These are phyloP conservation scores for Ganoderma leucocontextum DNA, from an alignment of 1,284 basidiomycete genomes.

Conservation along the genomic window DNA sequence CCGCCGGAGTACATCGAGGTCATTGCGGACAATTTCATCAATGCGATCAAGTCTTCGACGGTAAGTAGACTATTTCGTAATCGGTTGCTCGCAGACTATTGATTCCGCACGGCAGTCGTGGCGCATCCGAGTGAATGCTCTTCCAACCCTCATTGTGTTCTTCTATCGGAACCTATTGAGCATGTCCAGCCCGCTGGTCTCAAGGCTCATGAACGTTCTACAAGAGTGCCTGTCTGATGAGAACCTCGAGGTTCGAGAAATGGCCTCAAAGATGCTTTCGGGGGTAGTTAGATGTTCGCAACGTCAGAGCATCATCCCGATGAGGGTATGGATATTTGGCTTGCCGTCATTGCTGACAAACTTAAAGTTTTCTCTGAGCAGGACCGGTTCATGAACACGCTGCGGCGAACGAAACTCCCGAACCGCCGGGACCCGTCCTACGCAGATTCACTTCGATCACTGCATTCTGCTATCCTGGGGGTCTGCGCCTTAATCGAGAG, in stretches of 20 bases:
- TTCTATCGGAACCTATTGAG: slow-evolving; percentile 88
- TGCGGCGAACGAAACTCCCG: slow-evolving; percentile 74
- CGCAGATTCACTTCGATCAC: slow-evolving; percentile 73
- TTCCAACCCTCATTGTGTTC: slow-evolving; percentile 82
- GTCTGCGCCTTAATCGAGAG: slow-evolving; percentile 86
- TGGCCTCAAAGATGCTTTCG: slow-evolving; percentile 90
- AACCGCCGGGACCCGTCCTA: slow-evolving; percentile 78
- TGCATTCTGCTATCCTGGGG: slow-evolving; percentile 93
- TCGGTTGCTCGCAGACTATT: slow-evolving; percentile 11
- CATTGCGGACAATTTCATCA: slow-evolving; percentile 67
- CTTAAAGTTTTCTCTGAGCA: slow-evolving; percentile 42
- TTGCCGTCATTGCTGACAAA: slow-evolving; percentile 19
- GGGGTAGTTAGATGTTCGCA: slow-evolving; percentile 95
- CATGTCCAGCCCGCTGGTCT: slow-evolving; percentile 72
- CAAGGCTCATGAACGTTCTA: slow-evolving; percentile 81
- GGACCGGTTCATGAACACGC: slow-evolving; percentile 81
- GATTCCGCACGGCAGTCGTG: slow-evolving; percentile 61
- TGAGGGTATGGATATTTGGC: slow-evolving; percentile 68
- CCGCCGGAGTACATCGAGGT: slow-evolving; percentile 68
- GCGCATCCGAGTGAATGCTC: slow-evolving; percentile 78
- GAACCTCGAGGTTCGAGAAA: slow-evolving; percentile 94
- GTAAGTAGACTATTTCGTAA: slow-evolving; percentile 47
- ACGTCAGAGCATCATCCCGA: slow-evolving; percentile 84
- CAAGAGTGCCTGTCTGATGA: slow-evolving; percentile 88
- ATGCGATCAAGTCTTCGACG: slow-evolving; percentile 73